Conservation (phyloP, 2,329 filamentous ascomycete species). For the Fusarium clavum region DNA sequence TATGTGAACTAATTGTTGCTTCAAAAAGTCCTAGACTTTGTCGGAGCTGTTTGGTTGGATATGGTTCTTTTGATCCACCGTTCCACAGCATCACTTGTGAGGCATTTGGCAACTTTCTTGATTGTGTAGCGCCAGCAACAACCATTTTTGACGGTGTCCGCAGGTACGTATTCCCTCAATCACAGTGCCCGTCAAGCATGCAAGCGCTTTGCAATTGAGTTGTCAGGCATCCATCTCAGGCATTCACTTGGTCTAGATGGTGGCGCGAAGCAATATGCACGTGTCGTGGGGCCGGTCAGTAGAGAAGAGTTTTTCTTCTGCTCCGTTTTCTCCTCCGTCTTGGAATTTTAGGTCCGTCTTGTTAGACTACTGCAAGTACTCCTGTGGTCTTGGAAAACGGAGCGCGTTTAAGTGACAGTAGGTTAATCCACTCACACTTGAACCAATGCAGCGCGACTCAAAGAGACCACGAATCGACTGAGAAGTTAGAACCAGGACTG, state of each 20-base stretch:
- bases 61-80: slow-evolving; percentile 31
- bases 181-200: slow-evolving; percentile 15
- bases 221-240: slow-evolving; percentile 27
- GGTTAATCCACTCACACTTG: slow-evolving; percentile 31
- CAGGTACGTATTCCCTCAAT: slow-evolving; percentile 19
- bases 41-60: slow-evolving; percentile 11
- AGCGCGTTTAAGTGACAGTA: slow-evolving; percentile 9
- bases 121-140: slow-evolving; percentile 13
- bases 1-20: not conserved
- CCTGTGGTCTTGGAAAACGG: slow-evolving; percentile 19
- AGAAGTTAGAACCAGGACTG: not conserved
- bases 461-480: slow-evolving; percentile 12
- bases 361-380: not conserved
- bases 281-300: slow-evolving; percentile 11
- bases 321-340: slow-evolving; percentile 30
- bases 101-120: slow-evolving; percentile 31
- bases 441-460: slow-evolving; percentile 5
- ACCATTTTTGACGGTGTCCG: slow-evolving; percentile 34
- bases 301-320: slow-evolving; percentile 40
- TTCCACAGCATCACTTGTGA: slow-evolving; percentile 31
- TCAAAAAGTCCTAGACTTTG: slow-evolving; percentile 17
- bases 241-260: slow-evolving; percentile 8
- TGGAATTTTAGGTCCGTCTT: not conserved
- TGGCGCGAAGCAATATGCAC: slow-evolving; percentile 30
- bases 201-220: not conserved